A percentile compares a stretch with the other conserved stretches of the same genome.
Conservation (phyloP, 2,329 filamentous ascomycete genomes). For the Xylaria sp. region DNA sequence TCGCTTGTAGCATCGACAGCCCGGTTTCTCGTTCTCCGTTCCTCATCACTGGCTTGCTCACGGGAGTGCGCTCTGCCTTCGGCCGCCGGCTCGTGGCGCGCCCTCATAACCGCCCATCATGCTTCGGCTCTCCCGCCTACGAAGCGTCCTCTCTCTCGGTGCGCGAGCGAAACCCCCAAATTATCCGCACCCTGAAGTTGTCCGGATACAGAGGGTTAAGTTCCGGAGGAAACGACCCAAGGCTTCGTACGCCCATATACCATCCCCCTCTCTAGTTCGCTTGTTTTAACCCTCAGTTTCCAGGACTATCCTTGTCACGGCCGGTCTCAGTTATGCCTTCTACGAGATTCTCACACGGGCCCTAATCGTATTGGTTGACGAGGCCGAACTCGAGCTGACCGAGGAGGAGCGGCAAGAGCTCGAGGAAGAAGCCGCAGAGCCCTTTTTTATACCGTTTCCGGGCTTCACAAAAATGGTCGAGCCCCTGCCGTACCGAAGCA, state of each 20-base stretch:
- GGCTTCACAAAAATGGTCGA: conserved; percentile 64
- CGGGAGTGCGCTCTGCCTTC: conserved; percentile 24
- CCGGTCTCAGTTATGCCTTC: conserved; percentile 52
- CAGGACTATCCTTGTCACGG: conserved; percentile 46
- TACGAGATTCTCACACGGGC: conserved; percentile 58
- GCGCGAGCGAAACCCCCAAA: conserved; percentile 33
- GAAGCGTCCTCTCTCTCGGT: conserved; percentile 40
- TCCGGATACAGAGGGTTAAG: conserved; percentile 48
- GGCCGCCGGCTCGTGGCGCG: conserved; percentile 46
- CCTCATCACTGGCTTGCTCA: conserved; percentile 1
- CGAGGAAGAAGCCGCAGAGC: conserved; percentile 57
- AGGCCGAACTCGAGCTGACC: conserved; percentile 56
- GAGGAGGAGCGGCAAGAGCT: conserved; percentile 57
- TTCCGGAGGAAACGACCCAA: conserved; percentile 45
- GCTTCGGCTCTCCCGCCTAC: conserved; percentile 46
- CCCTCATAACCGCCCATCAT: conserved; percentile 43
- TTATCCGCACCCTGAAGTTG: conserved; percentile 36
- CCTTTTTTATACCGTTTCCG: conserved; percentile 70
- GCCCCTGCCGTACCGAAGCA: conserved; percentile 63
- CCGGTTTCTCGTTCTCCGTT: background rate
- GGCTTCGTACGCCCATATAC: conserved; percentile 38
- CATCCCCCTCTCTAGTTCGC: background rate
- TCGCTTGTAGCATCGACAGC: background rate
- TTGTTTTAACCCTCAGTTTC: conserved; percentile 3
- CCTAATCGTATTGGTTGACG: conserved; percentile 56